Evolutionary conservation across 2,329 filamentous ascomycete genomes (phyloP), one percentile per base, ranked within the genome.

Genomic region (Grosmannia huntii): DNA sequence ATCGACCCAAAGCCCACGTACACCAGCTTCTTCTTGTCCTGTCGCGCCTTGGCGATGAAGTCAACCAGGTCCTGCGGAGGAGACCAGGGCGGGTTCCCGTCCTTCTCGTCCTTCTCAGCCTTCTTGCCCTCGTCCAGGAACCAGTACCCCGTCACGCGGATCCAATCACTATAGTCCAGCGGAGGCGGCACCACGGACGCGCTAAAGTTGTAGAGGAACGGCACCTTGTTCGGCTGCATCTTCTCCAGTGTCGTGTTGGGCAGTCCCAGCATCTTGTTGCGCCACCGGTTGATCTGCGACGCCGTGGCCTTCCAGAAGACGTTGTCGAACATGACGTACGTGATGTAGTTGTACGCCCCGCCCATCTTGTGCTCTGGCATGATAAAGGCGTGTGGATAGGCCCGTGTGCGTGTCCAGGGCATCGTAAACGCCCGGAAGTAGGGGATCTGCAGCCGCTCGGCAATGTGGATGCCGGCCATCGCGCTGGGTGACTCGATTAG

Each of bases 361-460:
- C 94, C 94, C 84, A 95, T 90, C 73, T 95, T 96, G 71, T 89
- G 85, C 62, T 95, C 89, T 1, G 90, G 88, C 61, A 95, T 91
- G 28, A 92, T 87, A 71, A 99, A 99, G 0, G 94, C 94, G 71
- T 99, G 94, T 2, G 94, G 94, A 66, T 99, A 99, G 0, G 92
- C 90, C 57, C 94, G 81, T 19, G 94, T 99, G 54, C 91, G 84
- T 0, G 94, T 96, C 94, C 94, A 99, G 0, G 94, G 94, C 94
- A 99, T 99, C 21, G 90, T 95, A 68, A 99, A 99, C 0, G 91
- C 92, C 58, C 94, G 84, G 75, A 97, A 97, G 70, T 99, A 99
- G 0, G 94, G 94, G 51, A 99, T 95, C 16, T 83, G 79, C 2
- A 99, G 78, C 27, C 90, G 90, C 72, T 99, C 94, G 1, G 94